Percentiles rank a stretch among this genome's conserved stretches.
Conservation (phyloP, 371 early-diverging fungal species). For the Actinomortierella ambigua region DNA sequence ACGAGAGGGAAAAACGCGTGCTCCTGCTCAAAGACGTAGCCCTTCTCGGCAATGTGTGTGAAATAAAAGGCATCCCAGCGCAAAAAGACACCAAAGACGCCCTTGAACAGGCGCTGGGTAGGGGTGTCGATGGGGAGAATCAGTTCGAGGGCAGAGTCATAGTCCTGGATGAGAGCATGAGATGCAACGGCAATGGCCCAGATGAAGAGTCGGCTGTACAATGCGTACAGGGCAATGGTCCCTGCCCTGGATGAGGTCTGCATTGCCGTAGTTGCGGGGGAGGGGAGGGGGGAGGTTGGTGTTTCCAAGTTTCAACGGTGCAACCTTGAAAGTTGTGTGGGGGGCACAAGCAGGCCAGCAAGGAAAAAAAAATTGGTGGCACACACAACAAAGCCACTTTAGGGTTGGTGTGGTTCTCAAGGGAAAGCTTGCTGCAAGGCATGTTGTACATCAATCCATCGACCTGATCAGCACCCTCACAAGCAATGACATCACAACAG, state of each 20-base stretch:
- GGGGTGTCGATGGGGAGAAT: constrained; percentile 35
- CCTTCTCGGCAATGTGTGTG: constrained; percentile 76
- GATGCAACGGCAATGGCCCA: constrained; percentile 50
- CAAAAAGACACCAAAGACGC: constrained; percentile 61
- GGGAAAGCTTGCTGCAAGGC: no score
- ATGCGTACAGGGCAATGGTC: constrained; percentile 36
- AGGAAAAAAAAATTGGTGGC: no score
- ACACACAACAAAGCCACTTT: no score
- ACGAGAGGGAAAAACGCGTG: constrained; percentile 93
- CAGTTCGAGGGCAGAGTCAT: constrained; percentile 56
- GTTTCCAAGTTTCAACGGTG: no score
- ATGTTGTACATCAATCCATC: no score
- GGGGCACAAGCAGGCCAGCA: no score
- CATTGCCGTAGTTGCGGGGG: no score
- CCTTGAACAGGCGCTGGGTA: constrained; percentile 20
- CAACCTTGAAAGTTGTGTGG: no score
- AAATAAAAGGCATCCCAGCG: constrained; percentile 96
- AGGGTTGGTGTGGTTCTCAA: no score
- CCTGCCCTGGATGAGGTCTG: constrained; percentile 9
- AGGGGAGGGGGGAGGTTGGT: no score
- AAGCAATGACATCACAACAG: no score
- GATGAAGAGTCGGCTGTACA: constrained; percentile 35
- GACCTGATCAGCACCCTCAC: no score
- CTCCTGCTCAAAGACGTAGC: constrained; percentile 89
- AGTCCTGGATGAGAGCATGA: constrained; percentile 56